phyloP scores from a whole-genome alignment of 345 rosid genomes.

The Trapa bicornis region DNA sequence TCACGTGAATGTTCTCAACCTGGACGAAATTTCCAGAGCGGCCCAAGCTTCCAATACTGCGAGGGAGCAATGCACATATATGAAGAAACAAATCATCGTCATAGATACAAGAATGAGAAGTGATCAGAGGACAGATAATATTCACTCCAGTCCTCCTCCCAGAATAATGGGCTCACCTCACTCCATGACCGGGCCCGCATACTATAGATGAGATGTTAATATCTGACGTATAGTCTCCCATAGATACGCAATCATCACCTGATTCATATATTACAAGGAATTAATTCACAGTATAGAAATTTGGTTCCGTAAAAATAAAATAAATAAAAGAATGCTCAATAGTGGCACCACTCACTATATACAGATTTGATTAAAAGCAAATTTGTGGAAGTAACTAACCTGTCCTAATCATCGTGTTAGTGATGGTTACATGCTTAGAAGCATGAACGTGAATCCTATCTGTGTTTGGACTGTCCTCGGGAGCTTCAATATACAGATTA shows the following conservation, averaged over 20 bases:
- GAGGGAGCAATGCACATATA: too few species aligned
- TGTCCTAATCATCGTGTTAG: constrained; percentile 12
- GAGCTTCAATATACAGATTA: constrained; percentile 17
- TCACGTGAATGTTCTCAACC: constrained; percentile 22
- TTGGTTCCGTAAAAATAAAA: too few species aligned
- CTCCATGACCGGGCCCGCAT: constrained; percentile 42
- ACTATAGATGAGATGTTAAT: constrained; percentile 12
- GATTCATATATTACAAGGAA: too few species aligned
- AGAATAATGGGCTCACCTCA: constrained; percentile 15
- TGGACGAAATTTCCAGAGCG: constrained; percentile 20
- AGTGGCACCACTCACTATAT: too few species aligned
- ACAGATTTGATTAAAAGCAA: background rate
- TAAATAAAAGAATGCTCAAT: background rate
- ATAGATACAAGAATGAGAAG: too few species aligned
- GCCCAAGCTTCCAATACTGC: constrained; percentile 36
- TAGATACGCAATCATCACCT: constrained; percentile 40
- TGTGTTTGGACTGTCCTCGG: constrained; percentile 27
- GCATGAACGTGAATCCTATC: constrained; percentile 30
- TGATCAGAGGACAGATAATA: too few species aligned
- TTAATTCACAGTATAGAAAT: too few species aligned
- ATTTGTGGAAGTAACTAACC: constrained; percentile 18
- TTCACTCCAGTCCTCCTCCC: too few species aligned
- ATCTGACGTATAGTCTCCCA: constrained; percentile 21
- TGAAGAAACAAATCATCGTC: background rate
- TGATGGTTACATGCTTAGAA: constrained; percentile 10